Base-by-base conservation (phyloP, 164 flowering plant species). In the Aristolochia fimbriata region DNA sequence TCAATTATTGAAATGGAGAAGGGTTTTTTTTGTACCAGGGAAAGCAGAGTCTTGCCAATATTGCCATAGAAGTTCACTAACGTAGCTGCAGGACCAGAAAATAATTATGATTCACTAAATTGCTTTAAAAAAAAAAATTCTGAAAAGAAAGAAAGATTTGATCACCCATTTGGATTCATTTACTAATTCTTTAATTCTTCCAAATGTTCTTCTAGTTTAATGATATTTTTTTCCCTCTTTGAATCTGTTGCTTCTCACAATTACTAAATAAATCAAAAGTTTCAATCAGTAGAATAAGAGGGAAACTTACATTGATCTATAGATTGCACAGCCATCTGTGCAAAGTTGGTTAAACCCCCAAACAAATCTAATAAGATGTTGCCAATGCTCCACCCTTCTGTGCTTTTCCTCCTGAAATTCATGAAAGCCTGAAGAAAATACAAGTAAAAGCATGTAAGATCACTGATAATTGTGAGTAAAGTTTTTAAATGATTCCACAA, bases 331-430 rank as follows among this genome's bases (percentile, higher is more conserved):
- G 71, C 80, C 99, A 93, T 86, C 72, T 93, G 97, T 7, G 68
- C 78, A 64, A 80, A 86, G 72, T 79, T 90, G 43, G 95, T 71
- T 48, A 85, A 24, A 1, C 95, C 95, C 64, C 99, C 99, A 53
- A 66, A 53, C 52, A 93, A 79, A 76, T 88, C 99, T 17, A 90
- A 92, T 70, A 90, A 68, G 62, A 88, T 83, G 67, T 83, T 82
- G 15, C 95, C 99, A 59, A 90, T 88, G 80, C 99, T 93, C 77
- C 85, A 93, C 47, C 99, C 97, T 15, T 71, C 78, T n/a, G 99
- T 93, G 80, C 92, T 93, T 75, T 90, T 93, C 46, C 97, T 69
- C 15, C 30, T 51, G 65, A 83, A 90, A 81, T 93, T 93, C 86
- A 90, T 82, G 49, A 71, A 13, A 15, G 84, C 99, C 98, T 87